Evolutionary conservation across 352 stramenopile species (phyloP).

Genomic region (Hyphochytrium catenoides): DNA sequence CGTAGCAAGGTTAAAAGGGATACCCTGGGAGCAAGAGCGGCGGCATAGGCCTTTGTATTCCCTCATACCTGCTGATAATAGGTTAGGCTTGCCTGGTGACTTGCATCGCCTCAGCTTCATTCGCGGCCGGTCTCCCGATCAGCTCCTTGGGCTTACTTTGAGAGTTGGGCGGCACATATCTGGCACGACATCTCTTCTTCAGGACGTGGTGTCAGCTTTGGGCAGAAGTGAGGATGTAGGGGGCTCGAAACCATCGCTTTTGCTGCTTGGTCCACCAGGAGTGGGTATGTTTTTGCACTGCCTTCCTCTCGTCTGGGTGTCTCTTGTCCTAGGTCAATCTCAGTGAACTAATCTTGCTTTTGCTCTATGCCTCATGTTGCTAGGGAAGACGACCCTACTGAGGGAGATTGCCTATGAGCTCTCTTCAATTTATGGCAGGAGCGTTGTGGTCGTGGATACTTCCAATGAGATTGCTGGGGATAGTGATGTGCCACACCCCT

Average conservation of each 20-base stretch:
- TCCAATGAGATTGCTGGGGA: constrained; percentile 66
- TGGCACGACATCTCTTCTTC: constrained; percentile 27
- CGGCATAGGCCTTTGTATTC: no score
- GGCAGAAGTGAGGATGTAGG: constrained; percentile 11
- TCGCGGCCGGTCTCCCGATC: constrained; percentile 17
- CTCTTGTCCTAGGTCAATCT: no score
- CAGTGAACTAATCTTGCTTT: no score
- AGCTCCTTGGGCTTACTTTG: constrained; percentile 40
- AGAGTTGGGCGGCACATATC: constrained; percentile 31
- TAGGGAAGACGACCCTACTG: constrained; percentile 64
- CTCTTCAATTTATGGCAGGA: constrained; percentile 19
- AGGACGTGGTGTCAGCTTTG: constrained; percentile 25
- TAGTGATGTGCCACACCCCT: constrained; percentile 39
- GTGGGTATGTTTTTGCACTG: no score
- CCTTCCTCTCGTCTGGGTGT: no score
- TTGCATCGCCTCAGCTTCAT: constrained; percentile 56
- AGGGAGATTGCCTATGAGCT: constrained; percentile 38
- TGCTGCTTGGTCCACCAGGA: constrained; percentile 7
- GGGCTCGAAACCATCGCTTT: background rate
- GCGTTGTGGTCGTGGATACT: constrained; percentile 63
- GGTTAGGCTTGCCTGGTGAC: constrained; percentile 29
- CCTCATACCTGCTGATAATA: no score
- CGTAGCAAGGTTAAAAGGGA: no score
- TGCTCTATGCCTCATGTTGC: constrained; percentile 29
- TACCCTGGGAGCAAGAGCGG: no score